phyloP scores from a whole-genome alignment of 2,329 filamentous ascomycete genomes.

The Claviceps sp. region DNA sequence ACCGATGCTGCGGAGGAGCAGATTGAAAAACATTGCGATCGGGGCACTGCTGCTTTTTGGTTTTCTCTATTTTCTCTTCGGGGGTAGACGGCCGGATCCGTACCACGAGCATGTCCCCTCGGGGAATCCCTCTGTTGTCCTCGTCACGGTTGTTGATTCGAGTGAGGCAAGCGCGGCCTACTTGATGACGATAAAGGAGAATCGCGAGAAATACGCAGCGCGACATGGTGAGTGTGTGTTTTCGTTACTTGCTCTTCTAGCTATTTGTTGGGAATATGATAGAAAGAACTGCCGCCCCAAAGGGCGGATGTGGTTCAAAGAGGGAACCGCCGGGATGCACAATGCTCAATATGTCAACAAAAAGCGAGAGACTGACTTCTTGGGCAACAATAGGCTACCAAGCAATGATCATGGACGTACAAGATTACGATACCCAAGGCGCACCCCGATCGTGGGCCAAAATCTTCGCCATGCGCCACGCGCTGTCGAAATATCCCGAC shows the following conservation, averaged over 20 bases:
- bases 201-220: slow-evolving; percentile 71
- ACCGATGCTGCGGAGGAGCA: slow-evolving; percentile 44
- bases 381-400: slow-evolving; percentile 38
- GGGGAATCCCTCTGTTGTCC: slow-evolving; percentile 52
- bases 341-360: neutral
- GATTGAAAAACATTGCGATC: slow-evolving; percentile 46
- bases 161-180: slow-evolving; percentile 51
- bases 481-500: slow-evolving; percentile 66
- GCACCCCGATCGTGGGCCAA: slow-evolving; percentile 56
- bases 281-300: too few relatives aligned
- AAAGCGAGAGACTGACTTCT: neutral
- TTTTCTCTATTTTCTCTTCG: slow-evolving; percentile 47
- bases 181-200: slow-evolving; percentile 61
- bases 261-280: too few relatives aligned
- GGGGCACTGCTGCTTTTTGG: slow-evolving; percentile 39
- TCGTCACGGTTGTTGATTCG: slow-evolving; percentile 76
- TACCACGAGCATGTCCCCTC: slow-evolving; percentile 28
- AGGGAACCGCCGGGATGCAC: too few relatives aligned
- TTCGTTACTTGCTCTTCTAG: too few relatives aligned
- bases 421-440: slow-evolving; percentile 58
- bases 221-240: slow-evolving; percentile 56
- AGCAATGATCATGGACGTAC: slow-evolving; percentile 66
- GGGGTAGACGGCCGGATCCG: slow-evolving; percentile 14
- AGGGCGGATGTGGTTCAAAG: too few relatives aligned
- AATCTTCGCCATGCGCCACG: slow-evolving; percentile 78